Percentiles rank a stretch among this genome's conserved stretches.
Conservation (phyloP, 2,329 filamentous ascomycete genomes). For the Rhinocladiella mackenziei region DNA sequence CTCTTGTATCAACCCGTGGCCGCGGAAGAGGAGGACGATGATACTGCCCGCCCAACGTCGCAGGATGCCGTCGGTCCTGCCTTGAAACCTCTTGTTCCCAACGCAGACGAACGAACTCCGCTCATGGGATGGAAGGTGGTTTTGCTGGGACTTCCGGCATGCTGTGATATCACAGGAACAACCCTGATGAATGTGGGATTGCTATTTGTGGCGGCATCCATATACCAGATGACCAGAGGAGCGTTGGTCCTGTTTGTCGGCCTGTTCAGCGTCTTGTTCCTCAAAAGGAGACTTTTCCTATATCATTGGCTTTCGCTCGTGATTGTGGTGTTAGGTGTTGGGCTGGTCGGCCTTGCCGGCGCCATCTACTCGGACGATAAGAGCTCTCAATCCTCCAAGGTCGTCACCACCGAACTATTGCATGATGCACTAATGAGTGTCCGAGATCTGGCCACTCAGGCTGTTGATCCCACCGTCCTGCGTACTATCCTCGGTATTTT, state of each 20-base stretch:
- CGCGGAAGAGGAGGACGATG: constrained; percentile 45
- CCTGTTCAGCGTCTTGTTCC: constrained; percentile 86
- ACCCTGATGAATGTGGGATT: constrained; percentile 97
- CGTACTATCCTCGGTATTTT: constrained; percentile 77
- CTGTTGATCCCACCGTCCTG: constrained; percentile 54
- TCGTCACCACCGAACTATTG: constrained; percentile 33
- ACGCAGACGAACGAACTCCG: constrained; percentile 54
- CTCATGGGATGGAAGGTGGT: constrained; percentile 68
- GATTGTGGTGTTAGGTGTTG: constrained; percentile 83
- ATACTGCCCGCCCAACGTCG: constrained; percentile 39
- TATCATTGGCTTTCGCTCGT: constrained; percentile 91
- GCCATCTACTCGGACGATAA: constrained; percentile 64
- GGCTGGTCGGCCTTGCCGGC: constrained; percentile 82
- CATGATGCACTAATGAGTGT: constrained; percentile 32
- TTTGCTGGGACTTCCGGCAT: constrained; percentile 77
- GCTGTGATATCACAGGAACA: constrained; percentile 91
- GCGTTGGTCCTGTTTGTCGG: constrained; percentile 94
- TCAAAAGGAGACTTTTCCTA: constrained; percentile 71
- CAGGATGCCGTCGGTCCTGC: constrained; percentile 45
- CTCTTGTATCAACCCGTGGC: constrained; percentile 62
- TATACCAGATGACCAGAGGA: constrained; percentile 98
- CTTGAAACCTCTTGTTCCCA: constrained; percentile 51
- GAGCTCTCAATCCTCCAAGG: constrained; percentile 30
- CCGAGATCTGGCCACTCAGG: constrained; percentile 40
- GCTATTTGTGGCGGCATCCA: constrained; percentile 87